Conservation (phyloP, 2,329 filamentous ascomycete genomes). For the Phialophora macrospora region DNA sequence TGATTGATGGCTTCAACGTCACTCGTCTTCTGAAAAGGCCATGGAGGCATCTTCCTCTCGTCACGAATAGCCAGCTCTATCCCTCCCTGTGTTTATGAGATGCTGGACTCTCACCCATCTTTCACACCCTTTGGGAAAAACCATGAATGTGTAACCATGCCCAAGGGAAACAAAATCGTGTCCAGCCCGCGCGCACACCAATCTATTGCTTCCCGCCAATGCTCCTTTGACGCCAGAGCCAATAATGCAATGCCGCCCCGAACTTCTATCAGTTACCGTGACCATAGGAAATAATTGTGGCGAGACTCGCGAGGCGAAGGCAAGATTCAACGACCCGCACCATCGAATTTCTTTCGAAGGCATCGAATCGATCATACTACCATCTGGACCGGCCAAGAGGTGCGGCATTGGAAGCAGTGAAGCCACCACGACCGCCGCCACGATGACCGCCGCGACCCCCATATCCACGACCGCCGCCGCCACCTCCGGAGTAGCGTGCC, state of each 20-base stretch:
- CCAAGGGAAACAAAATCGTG: background rate
- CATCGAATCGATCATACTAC: slow-evolving; percentile 46
- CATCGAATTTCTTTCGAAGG: background rate
- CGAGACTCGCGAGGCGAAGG: slow-evolving; percentile 16
- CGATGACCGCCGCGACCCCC: slow-evolving; percentile 70
- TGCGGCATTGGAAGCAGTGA: slow-evolving; percentile 63
- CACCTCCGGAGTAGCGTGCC: slow-evolving; percentile 87
- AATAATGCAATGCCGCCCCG: slow-evolving; percentile 16
- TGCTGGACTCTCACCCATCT: background rate
- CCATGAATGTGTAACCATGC: slow-evolving; percentile 9
- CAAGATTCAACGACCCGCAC: background rate
- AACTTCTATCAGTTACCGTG: slow-evolving; percentile 12
- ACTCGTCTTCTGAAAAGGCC: background rate
- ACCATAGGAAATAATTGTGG: slow-evolving; percentile 4
- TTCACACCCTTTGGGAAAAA: slow-evolving; percentile 2
- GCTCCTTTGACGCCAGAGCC: slow-evolving; percentile 19
- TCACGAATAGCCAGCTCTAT: slow-evolving; percentile 13
- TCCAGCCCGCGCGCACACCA: slow-evolving; percentile 9
- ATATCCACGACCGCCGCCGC: slow-evolving; percentile 71
- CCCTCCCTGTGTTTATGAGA: slow-evolving; percentile 4
- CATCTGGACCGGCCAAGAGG: slow-evolving; percentile 63
- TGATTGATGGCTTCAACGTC: slow-evolving; percentile 2
- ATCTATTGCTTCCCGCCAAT: slow-evolving; percentile 19
- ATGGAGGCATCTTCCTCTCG: background rate
- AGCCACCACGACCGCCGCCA: slow-evolving; percentile 59